These are phyloP conservation scores for Trichopus zeylanicus DNA, from an alignment of 116 monocot genomes.

Conservation along the genomic window DNA sequence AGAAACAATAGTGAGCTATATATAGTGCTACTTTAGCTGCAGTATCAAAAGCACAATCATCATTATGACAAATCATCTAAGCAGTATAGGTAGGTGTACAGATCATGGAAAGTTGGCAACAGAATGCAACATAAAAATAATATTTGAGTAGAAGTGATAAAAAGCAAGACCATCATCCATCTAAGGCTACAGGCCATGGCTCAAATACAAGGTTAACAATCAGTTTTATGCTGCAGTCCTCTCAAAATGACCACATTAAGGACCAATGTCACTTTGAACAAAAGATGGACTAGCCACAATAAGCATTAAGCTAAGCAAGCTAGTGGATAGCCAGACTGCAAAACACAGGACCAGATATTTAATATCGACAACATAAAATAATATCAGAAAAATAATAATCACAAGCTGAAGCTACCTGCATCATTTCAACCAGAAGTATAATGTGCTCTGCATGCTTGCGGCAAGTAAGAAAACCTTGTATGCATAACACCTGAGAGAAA, in stretches of 20 bases:
- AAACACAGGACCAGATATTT: neutral
- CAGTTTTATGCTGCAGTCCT: too few species aligned
- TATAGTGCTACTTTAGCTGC: neutral
- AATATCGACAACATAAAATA: neutral
- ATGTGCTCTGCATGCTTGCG: constrained; percentile 97
- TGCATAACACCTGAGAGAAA: constrained; percentile 71
- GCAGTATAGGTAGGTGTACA: too few species aligned
- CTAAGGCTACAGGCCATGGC: too few species aligned
- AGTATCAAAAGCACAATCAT: neutral
- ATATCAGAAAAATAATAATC: neutral
- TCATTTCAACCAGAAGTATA: constrained; percentile 97
- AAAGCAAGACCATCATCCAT: too few species aligned
- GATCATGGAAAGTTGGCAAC: neutral
- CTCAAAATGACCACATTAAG: neutral
- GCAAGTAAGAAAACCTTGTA: constrained; percentile 98
- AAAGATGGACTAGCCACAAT: neutral
- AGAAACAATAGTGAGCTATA: neutral
- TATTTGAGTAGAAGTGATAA: neutral
- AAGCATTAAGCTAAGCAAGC: neutral
- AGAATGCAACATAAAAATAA: neutral
- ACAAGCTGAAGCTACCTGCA: constrained; percentile 54
- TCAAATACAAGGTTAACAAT: too few species aligned
- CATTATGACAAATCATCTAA: neutral
- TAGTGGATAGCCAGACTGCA: neutral
- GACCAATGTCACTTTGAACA: neutral